Evolutionary conservation across 2,329 filamentous ascomycete species (phyloP).

Genomic region (Metarhizium rileyi): DNA sequence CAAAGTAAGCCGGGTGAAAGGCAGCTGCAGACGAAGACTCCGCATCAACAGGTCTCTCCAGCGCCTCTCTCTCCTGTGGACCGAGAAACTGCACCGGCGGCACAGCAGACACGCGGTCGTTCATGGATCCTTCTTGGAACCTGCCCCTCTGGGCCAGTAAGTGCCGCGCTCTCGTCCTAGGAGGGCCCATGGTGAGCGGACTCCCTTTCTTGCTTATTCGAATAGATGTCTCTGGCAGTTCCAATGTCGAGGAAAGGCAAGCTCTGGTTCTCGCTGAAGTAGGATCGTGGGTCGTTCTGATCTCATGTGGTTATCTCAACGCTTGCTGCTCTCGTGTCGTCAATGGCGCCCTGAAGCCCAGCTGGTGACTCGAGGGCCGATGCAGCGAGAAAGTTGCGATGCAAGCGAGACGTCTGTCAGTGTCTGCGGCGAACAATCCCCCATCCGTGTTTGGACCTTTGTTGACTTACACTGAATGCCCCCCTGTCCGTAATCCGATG

Average conservation of each 20-base stretch:
- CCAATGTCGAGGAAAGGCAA: no score
- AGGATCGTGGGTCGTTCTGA: no score
- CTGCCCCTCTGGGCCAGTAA: conserved; percentile 28
- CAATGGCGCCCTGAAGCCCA: no score
- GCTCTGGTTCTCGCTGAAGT: no score
- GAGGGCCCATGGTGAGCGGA: conserved; percentile 17
- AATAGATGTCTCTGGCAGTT: no score
- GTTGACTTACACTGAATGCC: conserved; percentile 13
- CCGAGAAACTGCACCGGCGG: conserved; percentile 61
- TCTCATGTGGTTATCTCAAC: no score
- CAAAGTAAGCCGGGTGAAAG: not conserved
- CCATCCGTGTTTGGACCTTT: conserved; percentile 8
- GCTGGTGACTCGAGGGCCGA: no score
- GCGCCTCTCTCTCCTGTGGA: conserved; percentile 21
- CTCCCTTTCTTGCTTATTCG: no score
- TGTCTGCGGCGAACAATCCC: not conserved
- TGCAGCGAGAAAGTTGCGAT: not conserved
- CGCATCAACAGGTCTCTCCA: conserved; percentile 17
- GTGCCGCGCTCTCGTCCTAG: conserved; percentile 22
- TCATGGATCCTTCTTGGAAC: conserved; percentile 79
- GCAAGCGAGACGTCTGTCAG: not conserved
- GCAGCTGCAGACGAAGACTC: not conserved
- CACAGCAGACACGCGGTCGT: conserved; percentile 61
- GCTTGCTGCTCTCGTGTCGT: no score
- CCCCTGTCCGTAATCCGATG: not conserved